phyloP scores from a whole-genome alignment of 768 basidiomycete species.

The Tephrocybe sp. region DNA sequence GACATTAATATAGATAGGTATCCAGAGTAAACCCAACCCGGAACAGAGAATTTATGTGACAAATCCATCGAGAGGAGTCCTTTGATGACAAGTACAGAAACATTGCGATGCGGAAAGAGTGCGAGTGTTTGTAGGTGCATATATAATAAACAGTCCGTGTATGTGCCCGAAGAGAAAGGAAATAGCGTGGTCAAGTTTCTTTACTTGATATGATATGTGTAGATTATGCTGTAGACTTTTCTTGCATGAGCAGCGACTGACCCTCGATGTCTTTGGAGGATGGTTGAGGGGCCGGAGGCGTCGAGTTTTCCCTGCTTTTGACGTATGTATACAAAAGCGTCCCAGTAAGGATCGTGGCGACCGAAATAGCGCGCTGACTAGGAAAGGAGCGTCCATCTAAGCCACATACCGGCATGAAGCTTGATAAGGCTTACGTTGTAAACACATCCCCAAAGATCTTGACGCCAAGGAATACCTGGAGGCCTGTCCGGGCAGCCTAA shows the following conservation, averaged over 20 bases:
- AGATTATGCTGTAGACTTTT: conserved; percentile 9
- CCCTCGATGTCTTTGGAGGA: conserved; percentile 16
- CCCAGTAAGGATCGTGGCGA: conserved; percentile 61
- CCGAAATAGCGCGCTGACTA: conserved; percentile 61
- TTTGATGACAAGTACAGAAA: neutral
- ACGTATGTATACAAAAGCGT: conserved; percentile 69
- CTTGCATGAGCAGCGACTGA: conserved; percentile 13
- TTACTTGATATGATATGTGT: neutral
- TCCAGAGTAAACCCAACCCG: neutral
- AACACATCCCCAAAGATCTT: conserved; percentile 69
- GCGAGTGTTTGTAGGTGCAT: no score
- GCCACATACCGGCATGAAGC: neutral
- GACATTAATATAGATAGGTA: neutral
- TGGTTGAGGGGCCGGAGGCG: conserved; percentile 13
- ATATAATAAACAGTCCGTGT: conserved; percentile 3
- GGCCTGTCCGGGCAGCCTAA: conserved; percentile 76
- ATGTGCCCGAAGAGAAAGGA: neutral
- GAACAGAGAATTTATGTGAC: neutral
- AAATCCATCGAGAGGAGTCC: neutral
- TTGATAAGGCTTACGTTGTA: conserved; percentile 44
- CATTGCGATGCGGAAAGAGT: no score
- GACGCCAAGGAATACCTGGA: conserved; percentile 68
- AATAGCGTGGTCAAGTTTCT: neutral
- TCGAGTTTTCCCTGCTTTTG: conserved; percentile 49
- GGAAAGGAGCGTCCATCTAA: neutral